Evolutionary conservation across 2,329 filamentous ascomycete species (phyloP).

Genomic region (Trichophaea hybrida): DNA sequence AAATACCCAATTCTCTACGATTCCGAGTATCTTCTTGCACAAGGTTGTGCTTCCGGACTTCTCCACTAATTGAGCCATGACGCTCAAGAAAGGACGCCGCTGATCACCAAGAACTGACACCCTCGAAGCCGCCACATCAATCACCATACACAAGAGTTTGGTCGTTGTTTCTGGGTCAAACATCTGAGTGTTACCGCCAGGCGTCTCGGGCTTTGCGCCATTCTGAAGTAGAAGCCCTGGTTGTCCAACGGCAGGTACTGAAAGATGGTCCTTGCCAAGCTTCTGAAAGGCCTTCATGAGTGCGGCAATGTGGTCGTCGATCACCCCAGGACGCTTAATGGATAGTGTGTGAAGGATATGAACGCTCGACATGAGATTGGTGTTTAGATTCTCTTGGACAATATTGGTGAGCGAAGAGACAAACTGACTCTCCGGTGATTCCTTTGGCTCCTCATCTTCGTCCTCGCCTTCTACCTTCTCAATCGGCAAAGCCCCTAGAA

Average conservation of each 20-base stretch:
- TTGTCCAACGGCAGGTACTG: slow-evolving; percentile 47
- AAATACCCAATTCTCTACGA: slow-evolving; percentile 96
- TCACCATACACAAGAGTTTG: slow-evolving; percentile 81
- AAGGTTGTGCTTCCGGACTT: slow-evolving; percentile 77
- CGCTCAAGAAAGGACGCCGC: slow-evolving; percentile 82
- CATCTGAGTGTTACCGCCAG: slow-evolving; percentile 38
- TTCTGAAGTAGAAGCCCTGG: slow-evolving; percentile 28
- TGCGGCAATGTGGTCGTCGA: slow-evolving; percentile 74
- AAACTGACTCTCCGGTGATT: slow-evolving; percentile 73
- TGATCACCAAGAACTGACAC: slow-evolving; percentile 90
- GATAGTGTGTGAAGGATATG: slow-evolving; percentile 89
- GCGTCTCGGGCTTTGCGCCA: slow-evolving; percentile 28
- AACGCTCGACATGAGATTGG: slow-evolving; percentile 73
- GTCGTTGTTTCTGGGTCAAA: slow-evolving; percentile 66
- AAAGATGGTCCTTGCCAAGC: slow-evolving; percentile 80
- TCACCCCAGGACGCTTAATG: slow-evolving; percentile 66
- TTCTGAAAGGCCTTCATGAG: slow-evolving; percentile 95
- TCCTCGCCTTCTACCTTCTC: slow-evolving; percentile 61
- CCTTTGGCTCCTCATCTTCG: slow-evolving; percentile 57
- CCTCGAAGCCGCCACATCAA: slow-evolving; percentile 78
- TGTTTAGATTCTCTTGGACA: slow-evolving; percentile 70
- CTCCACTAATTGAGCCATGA: slow-evolving; percentile 86
- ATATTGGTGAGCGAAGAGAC: slow-evolving; percentile 70
- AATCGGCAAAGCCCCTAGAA: slow-evolving; percentile 80
- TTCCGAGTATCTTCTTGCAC: slow-evolving; percentile 80